A percentile compares a stretch with the other conserved stretches of the same genome.
phyloP scores from a whole-genome alignment of 192 early-diverging fungal species.

The Entomortierella beljakovae region DNA sequence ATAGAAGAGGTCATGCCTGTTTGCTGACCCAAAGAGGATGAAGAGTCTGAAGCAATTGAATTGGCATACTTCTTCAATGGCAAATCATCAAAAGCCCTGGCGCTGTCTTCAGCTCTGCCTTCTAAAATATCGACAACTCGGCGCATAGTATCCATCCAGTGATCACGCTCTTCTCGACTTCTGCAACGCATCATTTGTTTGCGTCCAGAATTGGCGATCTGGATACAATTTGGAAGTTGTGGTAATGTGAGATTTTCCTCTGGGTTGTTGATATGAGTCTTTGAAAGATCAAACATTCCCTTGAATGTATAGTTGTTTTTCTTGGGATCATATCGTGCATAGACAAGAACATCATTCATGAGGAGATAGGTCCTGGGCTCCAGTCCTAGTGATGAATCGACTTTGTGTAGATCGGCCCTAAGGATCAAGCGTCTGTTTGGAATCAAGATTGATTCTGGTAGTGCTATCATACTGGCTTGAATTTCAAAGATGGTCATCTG shows the following conservation, averaged over 20 bases:
- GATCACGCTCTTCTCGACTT: constrained; percentile 47
- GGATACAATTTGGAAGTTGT: constrained; percentile 47
- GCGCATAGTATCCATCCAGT: constrained; percentile 53
- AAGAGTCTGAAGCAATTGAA: constrained; percentile 35
- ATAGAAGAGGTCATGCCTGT: constrained; percentile 17
- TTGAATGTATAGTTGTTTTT: constrained; percentile 46
- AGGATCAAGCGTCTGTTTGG: constrained; percentile 35
- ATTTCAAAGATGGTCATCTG: constrained; percentile 46
- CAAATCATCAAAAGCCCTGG: constrained; percentile 3
- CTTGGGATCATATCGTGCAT: constrained; percentile 51
- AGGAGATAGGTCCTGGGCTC: constrained; percentile 45
- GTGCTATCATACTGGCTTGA: constrained; percentile 32
- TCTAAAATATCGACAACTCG: constrained; percentile 27
- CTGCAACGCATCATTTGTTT: constrained; percentile 54
- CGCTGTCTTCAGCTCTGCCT: constrained; percentile 4
- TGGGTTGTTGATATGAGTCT: constrained; percentile 44
- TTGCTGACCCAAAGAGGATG: constrained; percentile 13
- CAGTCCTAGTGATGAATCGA: constrained; percentile 34
- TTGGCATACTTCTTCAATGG: constrained; percentile 26
- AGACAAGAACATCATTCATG: constrained; percentile 48
- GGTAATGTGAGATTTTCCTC: constrained; percentile 45
- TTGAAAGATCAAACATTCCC: constrained; percentile 51
- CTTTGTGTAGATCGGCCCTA: constrained; percentile 44
- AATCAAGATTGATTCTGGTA: constrained; percentile 49
- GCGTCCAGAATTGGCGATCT: constrained; percentile 40